Conservation (phyloP, 257 asterid species). For the Przewalskia tangutica region DNA sequence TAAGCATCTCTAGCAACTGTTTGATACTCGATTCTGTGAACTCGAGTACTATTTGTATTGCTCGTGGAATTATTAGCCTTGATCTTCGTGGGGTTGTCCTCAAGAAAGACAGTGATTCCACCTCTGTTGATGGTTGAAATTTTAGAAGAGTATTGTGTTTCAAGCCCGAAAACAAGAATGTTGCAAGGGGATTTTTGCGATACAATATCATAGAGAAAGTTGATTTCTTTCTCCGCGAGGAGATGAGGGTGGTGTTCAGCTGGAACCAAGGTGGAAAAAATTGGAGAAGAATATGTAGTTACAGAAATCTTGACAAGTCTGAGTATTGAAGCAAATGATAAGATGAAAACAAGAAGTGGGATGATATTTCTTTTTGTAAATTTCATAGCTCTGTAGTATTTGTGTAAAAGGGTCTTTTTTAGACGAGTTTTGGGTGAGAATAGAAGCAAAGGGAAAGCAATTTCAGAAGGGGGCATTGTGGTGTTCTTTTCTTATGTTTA, state of each 20-base stretch:
- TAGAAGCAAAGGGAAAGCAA: constrained; percentile 25
- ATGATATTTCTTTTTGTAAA: constrained; percentile 42
- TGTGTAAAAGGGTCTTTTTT: neutral
- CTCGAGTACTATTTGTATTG: constrained; percentile 19
- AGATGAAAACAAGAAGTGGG: constrained; percentile 40
- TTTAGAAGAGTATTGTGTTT: constrained; percentile 23
- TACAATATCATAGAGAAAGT: constrained; percentile 38
- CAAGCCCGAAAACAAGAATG: constrained; percentile 60
- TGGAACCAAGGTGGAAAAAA: constrained; percentile 9
- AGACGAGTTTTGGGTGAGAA: constrained; percentile 26
- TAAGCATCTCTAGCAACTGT: constrained; percentile 63
- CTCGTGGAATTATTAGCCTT: constrained; percentile 11
- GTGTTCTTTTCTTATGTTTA: constrained; percentile 17
- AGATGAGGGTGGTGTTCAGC: neutral
- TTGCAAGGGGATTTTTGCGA: constrained; percentile 53
- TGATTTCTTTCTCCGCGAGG: constrained; percentile 43
- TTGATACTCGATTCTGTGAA: constrained; percentile 39
- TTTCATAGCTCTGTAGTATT: constrained; percentile 27
- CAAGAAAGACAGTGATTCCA: constrained; percentile 56
- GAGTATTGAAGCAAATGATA: constrained; percentile 45
- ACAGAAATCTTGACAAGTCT: constrained; percentile 48
- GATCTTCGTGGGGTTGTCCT: constrained; percentile 30
- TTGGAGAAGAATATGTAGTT: constrained; percentile 26
- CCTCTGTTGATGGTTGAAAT: constrained; percentile 39
- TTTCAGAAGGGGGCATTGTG: constrained; percentile 56